These are phyloP conservation scores for Fusarium heterosporum DNA, from an alignment of 2,329 filamentous ascomycete genomes.

Conservation along the genomic window DNA sequence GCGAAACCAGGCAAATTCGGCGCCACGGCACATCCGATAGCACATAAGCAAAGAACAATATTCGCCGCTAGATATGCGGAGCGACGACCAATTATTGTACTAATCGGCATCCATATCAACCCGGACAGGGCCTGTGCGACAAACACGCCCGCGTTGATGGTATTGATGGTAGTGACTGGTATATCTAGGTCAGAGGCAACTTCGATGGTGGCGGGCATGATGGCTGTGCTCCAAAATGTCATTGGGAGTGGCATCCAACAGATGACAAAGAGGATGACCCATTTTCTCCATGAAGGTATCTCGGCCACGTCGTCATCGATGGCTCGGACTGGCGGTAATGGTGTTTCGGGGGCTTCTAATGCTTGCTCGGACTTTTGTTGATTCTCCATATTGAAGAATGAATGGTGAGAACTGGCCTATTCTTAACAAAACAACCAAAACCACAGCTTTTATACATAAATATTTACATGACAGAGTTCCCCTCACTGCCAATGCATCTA, in stretches of 20 bases:
- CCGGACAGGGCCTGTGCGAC: slow-evolving; percentile 43
- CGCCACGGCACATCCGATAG: slow-evolving; percentile 37
- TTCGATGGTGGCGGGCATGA: slow-evolving; percentile 43
- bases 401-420: not conserved
- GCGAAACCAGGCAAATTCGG: slow-evolving; percentile 42
- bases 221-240: slow-evolving; percentile 47
- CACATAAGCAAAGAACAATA: slow-evolving; percentile 36
- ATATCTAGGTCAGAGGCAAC: slow-evolving; percentile 33
- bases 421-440: too few species aligned
- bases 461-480: not conserved
- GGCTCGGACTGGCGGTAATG: slow-evolving; percentile 1
- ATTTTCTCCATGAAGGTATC: slow-evolving; percentile 43
- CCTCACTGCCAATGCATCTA: not conserved
- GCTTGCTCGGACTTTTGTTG: slow-evolving; percentile 20
- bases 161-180: slow-evolving; percentile 32
- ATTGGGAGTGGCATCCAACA: slow-evolving; percentile 48
- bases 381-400: slow-evolving; percentile 6
- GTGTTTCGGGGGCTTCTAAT: slow-evolving; percentile 2
- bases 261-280: slow-evolving; percentile 46
- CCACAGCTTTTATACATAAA: not conserved
- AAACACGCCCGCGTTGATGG: slow-evolving; percentile 44
- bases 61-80: slow-evolving; percentile 46
- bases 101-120: slow-evolving; percentile 43
- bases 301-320: slow-evolving; percentile 41
- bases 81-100: slow-evolving; percentile 42